Percentiles rank a stretch among this genome's conserved stretches.
These are phyloP conservation scores for Coffea eugenioides DNA, from an alignment of 257 asterid species.

Conservation along the genomic window DNA sequence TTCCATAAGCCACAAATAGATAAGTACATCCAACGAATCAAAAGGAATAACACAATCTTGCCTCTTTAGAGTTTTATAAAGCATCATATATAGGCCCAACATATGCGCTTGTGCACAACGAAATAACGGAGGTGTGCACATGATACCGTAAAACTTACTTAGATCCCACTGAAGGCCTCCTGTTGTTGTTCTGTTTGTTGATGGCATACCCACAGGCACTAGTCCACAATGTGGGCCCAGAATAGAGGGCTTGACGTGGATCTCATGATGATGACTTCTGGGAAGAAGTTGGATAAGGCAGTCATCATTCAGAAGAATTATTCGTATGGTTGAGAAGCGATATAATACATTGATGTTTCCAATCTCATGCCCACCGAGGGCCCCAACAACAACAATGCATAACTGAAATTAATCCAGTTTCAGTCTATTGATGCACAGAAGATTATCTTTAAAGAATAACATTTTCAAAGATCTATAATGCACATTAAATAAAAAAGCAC, in stretches of 20 bases:
- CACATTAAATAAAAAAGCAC: background rate
- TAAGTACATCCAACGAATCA: background rate
- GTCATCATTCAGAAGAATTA: slow-evolving; percentile 80
- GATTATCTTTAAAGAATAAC: background rate
- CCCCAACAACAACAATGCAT: slow-evolving; percentile 83
- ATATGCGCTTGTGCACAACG: background rate
- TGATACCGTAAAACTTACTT: slow-evolving; percentile 41
- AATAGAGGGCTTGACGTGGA: slow-evolving; percentile 49
- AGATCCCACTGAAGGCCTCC: slow-evolving; percentile 96
- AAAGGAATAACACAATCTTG: background rate
- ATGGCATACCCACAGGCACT: slow-evolving; percentile 65
- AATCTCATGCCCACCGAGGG: slow-evolving; percentile 96
- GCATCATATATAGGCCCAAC: background rate
- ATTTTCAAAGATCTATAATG: background rate
- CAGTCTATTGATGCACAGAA: background rate
- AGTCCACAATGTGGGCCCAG: slow-evolving; percentile 97
- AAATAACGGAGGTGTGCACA: background rate
- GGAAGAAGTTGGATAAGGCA: slow-evolving; percentile 91
- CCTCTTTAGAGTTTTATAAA: background rate
- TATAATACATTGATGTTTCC: slow-evolving; percentile 82
- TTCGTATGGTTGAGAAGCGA: slow-evolving; percentile 53
- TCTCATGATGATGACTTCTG: slow-evolving; percentile 58
- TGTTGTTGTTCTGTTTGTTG: slow-evolving; percentile 63
- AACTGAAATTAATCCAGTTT: slow-evolving; percentile 43
- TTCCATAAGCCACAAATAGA: background rate